Evolutionary conservation across 2,329 filamentous ascomycete genomes (phyloP).

Genomic region (Pestalotiopsis sp.): DNA sequence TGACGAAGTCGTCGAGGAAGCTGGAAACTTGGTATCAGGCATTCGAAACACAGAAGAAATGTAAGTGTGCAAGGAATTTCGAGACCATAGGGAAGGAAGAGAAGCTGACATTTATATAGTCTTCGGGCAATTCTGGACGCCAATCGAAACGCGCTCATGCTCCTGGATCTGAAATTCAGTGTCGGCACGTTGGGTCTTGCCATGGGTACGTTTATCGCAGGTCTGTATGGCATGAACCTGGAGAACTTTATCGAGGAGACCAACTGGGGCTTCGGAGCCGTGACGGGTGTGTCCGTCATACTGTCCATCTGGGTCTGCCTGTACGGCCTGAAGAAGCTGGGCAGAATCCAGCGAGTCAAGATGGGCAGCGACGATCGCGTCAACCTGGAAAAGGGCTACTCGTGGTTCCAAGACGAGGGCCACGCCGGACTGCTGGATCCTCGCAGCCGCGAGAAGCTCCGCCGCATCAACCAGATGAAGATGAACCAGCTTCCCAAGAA

Average conservation of each 20-base stretch:
- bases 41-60: constrained; percentile 99
- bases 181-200: constrained; percentile 94
- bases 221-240: constrained; percentile 99
- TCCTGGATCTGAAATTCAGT: constrained; percentile 94
- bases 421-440: constrained; percentile 55
- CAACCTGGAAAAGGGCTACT: constrained; percentile 30
- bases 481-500: constrained; percentile 33
- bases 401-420: constrained; percentile 52
- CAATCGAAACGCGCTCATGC: constrained; percentile 97
- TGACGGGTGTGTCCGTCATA: constrained; percentile 71
- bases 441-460: constrained; percentile 56
- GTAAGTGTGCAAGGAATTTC: constrained; percentile 55
- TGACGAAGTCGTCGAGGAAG: constrained; percentile 96
- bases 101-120: constrained; percentile 47
- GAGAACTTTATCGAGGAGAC: constrained; percentile 99
- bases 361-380: constrained; percentile 50
- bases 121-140: constrained; percentile 97
- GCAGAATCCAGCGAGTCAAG: constrained; percentile 83
- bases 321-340: constrained; percentile 82
- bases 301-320: constrained; percentile 79
- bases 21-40: constrained; percentile 87
- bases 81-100: constrained; percentile 24
- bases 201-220: constrained; percentile 91
- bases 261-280: constrained; percentile 78
- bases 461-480: constrained; percentile 55